A percentile compares a stretch with the other conserved stretches of the same genome.
phyloP scores from a whole-genome alignment of 371 early-diverging fungal genomes.

The Actinomucor elegans region DNA sequence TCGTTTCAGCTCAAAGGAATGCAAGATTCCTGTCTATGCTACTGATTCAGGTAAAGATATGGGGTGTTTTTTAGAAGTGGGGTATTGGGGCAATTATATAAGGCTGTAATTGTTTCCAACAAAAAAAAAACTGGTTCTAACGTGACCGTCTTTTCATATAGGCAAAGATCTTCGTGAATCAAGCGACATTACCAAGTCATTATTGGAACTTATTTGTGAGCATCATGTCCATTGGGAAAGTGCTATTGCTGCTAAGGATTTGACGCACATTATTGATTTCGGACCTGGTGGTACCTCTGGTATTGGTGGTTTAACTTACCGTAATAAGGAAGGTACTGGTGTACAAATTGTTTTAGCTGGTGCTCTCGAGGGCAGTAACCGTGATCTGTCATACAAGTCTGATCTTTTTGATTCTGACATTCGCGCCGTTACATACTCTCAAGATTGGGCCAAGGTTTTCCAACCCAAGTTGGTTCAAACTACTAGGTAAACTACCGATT shows the following conservation, averaged over 20 bases:
- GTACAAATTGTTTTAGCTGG: slow-evolving; percentile 84
- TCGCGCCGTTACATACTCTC: slow-evolving; percentile 81
- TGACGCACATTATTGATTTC: slow-evolving; percentile 93
- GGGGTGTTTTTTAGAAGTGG: slow-evolving; percentile 22
- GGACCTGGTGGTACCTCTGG: slow-evolving; percentile 93
- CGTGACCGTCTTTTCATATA: slow-evolving; percentile 16
- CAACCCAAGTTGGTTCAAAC: slow-evolving; percentile 73
- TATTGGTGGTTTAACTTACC: slow-evolving; percentile 83
- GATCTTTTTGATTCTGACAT: slow-evolving; percentile 81
- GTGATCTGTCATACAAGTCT: slow-evolving; percentile 80
- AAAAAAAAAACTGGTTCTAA: slow-evolving; percentile 6
- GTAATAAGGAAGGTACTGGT: slow-evolving; percentile 96
- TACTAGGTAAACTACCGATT: slow-evolving; percentile 31
- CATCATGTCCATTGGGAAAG: slow-evolving; percentile 88
- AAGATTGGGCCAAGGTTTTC: slow-evolving; percentile 89
- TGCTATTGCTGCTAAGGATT: slow-evolving; percentile 68
- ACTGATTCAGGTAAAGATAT: slow-evolving; percentile 69
- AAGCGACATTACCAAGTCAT: slow-evolving; percentile 59
- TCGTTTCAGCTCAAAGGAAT: slow-evolving; percentile 54
- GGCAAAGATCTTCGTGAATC: slow-evolving; percentile 69
- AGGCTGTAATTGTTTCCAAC: too few species aligned
- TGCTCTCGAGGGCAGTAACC: slow-evolving; percentile 64
- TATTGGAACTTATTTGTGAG: slow-evolving; percentile 81
- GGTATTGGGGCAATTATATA: slow-evolving; percentile 38
- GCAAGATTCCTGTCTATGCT: slow-evolving; percentile 74